A percentile compares a stretch with the other conserved stretches of the same genome.
Conservation (phyloP, 179 eudicot species). For the Corrigiola litoralis region DNA sequence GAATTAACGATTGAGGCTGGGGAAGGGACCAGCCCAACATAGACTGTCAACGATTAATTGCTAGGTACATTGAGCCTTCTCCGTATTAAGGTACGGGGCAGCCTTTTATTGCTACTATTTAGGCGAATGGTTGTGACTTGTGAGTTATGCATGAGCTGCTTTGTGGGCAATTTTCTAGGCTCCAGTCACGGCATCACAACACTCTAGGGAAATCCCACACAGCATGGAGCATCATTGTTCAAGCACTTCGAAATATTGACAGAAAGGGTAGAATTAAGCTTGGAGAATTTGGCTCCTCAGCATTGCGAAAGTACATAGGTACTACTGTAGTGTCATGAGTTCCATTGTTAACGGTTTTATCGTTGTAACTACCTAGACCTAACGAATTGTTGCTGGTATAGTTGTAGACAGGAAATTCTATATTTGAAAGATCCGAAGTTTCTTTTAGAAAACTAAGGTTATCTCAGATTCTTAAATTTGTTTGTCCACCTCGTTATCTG, state of each 20-base stretch:
- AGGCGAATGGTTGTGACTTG: no score
- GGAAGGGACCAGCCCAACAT: conserved; percentile 1
- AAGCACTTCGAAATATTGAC: no score
- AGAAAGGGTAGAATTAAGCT: neutral
- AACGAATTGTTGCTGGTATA: neutral
- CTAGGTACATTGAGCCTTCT: no score
- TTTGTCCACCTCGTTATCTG: neutral
- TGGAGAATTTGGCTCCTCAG: neutral
- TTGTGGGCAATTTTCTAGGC: neutral
- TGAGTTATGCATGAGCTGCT: neutral
- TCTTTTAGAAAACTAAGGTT: neutral
- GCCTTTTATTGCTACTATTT: no score
- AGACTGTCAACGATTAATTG: neutral
- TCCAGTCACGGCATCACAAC: no score
- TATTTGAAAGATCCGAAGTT: conserved; percentile 9
- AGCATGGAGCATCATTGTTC: no score
- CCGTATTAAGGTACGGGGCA: no score
- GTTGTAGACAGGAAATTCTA: neutral
- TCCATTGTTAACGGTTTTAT: no score
- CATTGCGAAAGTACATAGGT: no score
- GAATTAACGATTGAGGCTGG: neutral
- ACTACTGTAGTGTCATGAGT: no score
- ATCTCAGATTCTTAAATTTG: neutral
- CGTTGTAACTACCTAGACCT: neutral
- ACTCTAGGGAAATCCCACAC: no score